Evolutionary conservation across 495 filamentous ascomycete species (phyloP).

Genomic region (Pseudoneurospora amorphoporcata): DNA sequence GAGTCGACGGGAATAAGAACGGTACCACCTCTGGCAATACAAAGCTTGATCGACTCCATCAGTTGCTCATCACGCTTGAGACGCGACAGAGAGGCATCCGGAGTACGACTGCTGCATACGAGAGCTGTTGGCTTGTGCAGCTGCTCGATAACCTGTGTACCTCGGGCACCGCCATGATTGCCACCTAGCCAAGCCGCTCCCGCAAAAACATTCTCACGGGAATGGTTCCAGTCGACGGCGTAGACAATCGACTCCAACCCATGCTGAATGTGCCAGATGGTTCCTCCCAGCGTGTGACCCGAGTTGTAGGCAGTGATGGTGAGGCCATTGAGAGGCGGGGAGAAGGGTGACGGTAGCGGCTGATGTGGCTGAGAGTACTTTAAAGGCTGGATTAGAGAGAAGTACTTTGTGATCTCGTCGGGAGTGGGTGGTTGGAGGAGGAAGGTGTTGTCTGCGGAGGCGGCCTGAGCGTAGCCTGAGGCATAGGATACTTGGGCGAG

Average conservation of each 20-base stretch:
- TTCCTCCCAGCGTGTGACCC: slow-evolving; percentile 89
- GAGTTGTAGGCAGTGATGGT: slow-evolving; percentile 96
- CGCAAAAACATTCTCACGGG: slow-evolving; percentile 80
- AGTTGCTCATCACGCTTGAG: slow-evolving; percentile 78
- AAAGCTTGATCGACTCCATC: slow-evolving; percentile 68
- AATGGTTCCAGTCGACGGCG: slow-evolving; percentile 96
- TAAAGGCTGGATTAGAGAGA: slow-evolving; percentile 81
- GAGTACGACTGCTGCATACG: slow-evolving; percentile 78
- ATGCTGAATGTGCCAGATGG: slow-evolving; percentile 98
- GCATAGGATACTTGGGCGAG: slow-evolving; percentile 56
- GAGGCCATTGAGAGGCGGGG: slow-evolving; percentile 79
- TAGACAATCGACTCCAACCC: slow-evolving; percentile 96
- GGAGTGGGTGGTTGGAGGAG: slow-evolving; percentile 69
- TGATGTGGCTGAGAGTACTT: slow-evolving; percentile 97
- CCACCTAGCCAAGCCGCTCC: slow-evolving; percentile 90
- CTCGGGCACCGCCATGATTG: slow-evolving; percentile 52
- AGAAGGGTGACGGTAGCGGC: slow-evolving; percentile 74
- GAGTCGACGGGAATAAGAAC: slow-evolving; percentile 93
- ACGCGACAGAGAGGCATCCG: slow-evolving; percentile 54
- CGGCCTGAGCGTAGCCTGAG: slow-evolving; percentile 35
- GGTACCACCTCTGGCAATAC: slow-evolving; percentile 72
- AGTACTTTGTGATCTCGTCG: slow-evolving; percentile 87
- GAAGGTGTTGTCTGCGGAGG: slow-evolving; percentile 41
- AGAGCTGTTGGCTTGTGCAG: slow-evolving; percentile 86
- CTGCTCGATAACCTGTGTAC: slow-evolving; percentile 85